A percentile compares a stretch with the other conserved stretches of the same genome.
phyloP scores from a whole-genome alignment of 352 stramenopile species.

The Ophiocytium majus region DNA sequence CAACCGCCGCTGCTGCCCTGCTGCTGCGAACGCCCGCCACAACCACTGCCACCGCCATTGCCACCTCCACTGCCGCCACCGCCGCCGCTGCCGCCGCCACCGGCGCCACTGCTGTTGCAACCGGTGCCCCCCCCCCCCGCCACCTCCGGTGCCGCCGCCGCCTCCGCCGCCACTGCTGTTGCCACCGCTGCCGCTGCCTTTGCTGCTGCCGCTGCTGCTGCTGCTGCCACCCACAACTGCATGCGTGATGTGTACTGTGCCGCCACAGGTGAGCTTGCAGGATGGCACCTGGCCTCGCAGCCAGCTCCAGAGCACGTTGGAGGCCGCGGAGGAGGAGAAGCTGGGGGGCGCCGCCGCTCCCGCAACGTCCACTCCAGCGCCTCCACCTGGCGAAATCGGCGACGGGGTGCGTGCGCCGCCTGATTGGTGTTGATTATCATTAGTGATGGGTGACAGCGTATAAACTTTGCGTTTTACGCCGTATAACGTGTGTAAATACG shows the following conservation, averaged over 20 bases:
- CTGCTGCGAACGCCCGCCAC: too few species aligned
- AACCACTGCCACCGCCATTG: too few species aligned
- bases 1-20: too few species aligned
- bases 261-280: slow-evolving; percentile 30
- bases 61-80: too few species aligned
- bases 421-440: neutral
- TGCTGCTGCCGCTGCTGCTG: neutral
- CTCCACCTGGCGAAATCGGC: neutral
- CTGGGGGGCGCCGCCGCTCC: slow-evolving; percentile 37
- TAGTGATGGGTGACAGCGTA: neutral
- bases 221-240: neutral
- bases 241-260: neutral
- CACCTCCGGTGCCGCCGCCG: too few species aligned
- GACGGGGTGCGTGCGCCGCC: neutral
- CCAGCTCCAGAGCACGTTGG: slow-evolving; percentile 56
- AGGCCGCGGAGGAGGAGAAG: slow-evolving; percentile 57
- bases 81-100: too few species aligned
- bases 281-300: slow-evolving; percentile 56
- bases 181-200: neutral
- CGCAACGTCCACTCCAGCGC: slow-evolving; percentile 16
- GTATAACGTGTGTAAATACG: too few species aligned
- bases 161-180: too few species aligned
- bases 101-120: too few species aligned
- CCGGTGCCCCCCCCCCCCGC: too few species aligned
- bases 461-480: neutral